Evolutionary conservation across 1,139 yeast genomes (phyloP), one percentile per base, ranked within the genome.

Genomic region (Suhomyces panamericanus): DNA sequence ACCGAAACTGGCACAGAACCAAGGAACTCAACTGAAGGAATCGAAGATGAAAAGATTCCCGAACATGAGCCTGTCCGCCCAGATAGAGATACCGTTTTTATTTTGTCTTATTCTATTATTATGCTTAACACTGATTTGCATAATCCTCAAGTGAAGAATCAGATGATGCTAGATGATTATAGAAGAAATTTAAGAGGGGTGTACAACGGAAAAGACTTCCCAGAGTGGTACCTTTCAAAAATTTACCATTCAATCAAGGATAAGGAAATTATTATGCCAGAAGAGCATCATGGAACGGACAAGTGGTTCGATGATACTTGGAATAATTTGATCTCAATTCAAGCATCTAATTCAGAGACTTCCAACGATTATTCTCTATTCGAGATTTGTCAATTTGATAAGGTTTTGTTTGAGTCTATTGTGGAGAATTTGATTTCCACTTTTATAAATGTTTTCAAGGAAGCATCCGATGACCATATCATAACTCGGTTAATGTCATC

Each of bases 251-350:
- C 96, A 1, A 91, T 95, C 47, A 78, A 81, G 52, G 89, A 85
- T 44, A 80, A 87, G 42, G 99, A 95, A 64, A 93, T 93, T 51
- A 89, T 95, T 44, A 88, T 95, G 91, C 98, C 99, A 0, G 99
- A 93, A 57, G 99, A 95, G 60, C 98, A 91, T 57, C 90, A 85
- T 58, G 90, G 89, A 33, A 79, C 87, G 3, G 84, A 83, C 38
- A 90, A 87, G 58, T 86, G 96, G 83, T 93, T 91, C 66, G 98
- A 91, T 60, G 93, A 87, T 59, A 83, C 86, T 14, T 95, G 99
- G 99, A 86, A 87, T 56, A 87, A 87, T 51, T 68, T 89, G 52
- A 80, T 91, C 43, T 79, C 89, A 2, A 63, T 82, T 57, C 80
- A 73, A 52, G 58, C 58, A 9, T 49, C 57, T 5, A 48, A 39